Conservation (phyloP, 768 basidiomycete species). For the Boletales sp. region DNA sequence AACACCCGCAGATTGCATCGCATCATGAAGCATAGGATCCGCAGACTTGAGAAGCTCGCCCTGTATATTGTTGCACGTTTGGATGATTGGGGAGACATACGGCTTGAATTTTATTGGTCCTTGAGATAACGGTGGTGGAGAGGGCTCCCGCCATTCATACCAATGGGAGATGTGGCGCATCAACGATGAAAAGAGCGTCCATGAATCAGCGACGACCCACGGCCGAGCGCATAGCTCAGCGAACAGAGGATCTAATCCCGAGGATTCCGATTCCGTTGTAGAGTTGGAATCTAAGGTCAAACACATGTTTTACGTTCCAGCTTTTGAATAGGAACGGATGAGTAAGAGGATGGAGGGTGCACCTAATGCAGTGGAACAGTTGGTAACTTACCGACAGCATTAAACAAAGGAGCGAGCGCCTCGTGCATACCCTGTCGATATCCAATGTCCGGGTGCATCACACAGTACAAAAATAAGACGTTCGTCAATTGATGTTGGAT, state of each 20-base stretch:
- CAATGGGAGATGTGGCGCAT: conserved; percentile 81
- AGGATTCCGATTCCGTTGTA: conserved; percentile 35
- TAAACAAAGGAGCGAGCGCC: conserved; percentile 82
- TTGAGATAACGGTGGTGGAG: conserved; percentile 28
- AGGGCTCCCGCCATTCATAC: conserved; percentile 66
- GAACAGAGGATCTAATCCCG: conserved; percentile 36
- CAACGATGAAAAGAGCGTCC: conserved; percentile 72
- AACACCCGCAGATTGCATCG: conserved; percentile 74
- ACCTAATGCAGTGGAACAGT: background rate
- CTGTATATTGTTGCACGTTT: conserved; percentile 79
- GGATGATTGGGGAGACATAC: conserved; percentile 81
- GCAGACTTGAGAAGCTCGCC: conserved; percentile 64
- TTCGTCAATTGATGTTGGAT: conserved; percentile 82
- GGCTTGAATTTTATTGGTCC: conserved; percentile 49
- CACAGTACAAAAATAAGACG: conserved; percentile 81
- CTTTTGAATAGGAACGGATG: conserved; percentile 16
- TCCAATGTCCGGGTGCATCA: conserved; percentile 75
- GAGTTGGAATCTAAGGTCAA: conserved; percentile 72
- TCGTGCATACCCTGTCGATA: conserved; percentile 99
- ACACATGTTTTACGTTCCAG: conserved; percentile 24
- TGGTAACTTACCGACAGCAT: conserved; percentile 42
- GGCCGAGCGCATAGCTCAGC: conserved; percentile 59
- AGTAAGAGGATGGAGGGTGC: conserved; percentile 9
- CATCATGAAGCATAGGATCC: conserved; percentile 76
- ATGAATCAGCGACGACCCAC: conserved; percentile 85